phyloP scores from a whole-genome alignment of 345 rosid genomes.

The Mangifera indica region DNA sequence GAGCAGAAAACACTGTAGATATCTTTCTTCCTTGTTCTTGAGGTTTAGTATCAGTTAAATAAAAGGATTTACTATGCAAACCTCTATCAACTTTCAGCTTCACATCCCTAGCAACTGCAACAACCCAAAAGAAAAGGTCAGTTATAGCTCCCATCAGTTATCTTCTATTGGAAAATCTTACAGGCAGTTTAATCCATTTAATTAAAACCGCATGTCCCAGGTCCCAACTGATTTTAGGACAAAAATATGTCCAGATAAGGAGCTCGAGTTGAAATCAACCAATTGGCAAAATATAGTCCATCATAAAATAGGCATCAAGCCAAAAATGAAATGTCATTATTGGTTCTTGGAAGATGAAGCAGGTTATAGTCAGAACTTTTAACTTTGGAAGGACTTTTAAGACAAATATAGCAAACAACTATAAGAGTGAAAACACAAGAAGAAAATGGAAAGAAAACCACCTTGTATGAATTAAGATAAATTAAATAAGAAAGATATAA shows the following conservation, averaged over 20 bases:
- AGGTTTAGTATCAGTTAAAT: slow-evolving; percentile 27
- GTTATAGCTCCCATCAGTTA: slow-evolving; percentile 12
- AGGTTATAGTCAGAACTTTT: not conserved
- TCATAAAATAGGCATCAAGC: not conserved
- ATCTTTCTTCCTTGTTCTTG: slow-evolving; percentile 30
- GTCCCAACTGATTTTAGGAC: not conserved
- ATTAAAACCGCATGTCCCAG: not conserved
- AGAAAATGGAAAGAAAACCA: not conserved
- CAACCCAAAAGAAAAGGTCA: slow-evolving; percentile 19
- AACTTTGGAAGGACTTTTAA: not conserved
- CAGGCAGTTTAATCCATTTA: not conserved
- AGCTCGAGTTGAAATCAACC: not conserved
- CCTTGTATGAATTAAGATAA: not conserved
- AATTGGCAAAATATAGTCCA: not conserved
- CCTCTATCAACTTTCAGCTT: slow-evolving; percentile 20
- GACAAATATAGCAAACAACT: not conserved
- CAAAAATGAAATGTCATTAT: not conserved
- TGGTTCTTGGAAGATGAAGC: not conserved
- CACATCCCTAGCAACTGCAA: slow-evolving; percentile 36
- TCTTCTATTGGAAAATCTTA: slow-evolving; percentile 2
- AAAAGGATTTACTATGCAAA: slow-evolving; percentile 18
- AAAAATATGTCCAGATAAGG: not conserved
- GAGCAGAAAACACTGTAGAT: slow-evolving; percentile 34
- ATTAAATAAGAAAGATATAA: no score
- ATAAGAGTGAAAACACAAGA: not conserved